These are phyloP conservation scores for Ogataea polymorpha DNA, from an alignment of 805 yeast species.

Conservation along the genomic window DNA sequence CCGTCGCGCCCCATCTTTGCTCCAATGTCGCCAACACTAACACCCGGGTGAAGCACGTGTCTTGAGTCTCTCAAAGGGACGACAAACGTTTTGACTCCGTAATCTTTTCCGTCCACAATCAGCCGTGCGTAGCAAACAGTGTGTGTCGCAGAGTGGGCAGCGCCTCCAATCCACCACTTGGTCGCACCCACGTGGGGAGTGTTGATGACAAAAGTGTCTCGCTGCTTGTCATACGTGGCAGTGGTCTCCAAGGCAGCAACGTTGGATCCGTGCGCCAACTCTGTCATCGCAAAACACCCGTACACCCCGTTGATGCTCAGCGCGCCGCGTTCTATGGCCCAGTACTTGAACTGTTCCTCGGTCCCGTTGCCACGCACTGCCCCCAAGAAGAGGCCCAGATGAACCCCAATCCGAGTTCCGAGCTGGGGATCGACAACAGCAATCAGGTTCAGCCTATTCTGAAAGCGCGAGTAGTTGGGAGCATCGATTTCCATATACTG, in stretches of 20 bases:
- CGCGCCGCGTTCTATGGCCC: constrained; percentile 74
- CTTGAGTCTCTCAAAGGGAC: constrained; percentile 81
- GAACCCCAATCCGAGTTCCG: constrained; percentile 82
- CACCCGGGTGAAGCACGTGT: constrained; percentile 74
- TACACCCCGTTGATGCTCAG: constrained; percentile 55
- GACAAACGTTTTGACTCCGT: constrained; percentile 89
- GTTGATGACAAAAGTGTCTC: constrained; percentile 68
- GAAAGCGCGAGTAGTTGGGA: constrained; percentile 44
- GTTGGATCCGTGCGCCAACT: constrained; percentile 89
- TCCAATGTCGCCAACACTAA: constrained; percentile 88
- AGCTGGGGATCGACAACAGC: constrained; percentile 75
- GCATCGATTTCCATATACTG: constrained; percentile 50
- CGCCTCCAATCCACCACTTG: constrained; percentile 99
- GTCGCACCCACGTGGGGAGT: constrained; percentile 93
- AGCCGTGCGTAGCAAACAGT: constrained; percentile 82
- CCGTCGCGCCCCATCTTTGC: constrained; percentile 96
- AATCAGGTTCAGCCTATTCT: constrained; percentile 55
- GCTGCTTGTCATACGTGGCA: constrained; percentile 67
- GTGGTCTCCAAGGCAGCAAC: constrained; percentile 94
- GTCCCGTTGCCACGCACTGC: constrained; percentile 89
- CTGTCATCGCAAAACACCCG: constrained; percentile 95
- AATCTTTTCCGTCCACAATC: constrained; percentile 76
- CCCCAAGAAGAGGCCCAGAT: constrained; percentile 77
- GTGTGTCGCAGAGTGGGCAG: constrained; percentile 92
- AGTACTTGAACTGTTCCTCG: constrained; percentile 73